These are phyloP conservation scores for Wickerhamomyces sydowiorum DNA, from an alignment of 805 yeast genomes.

Conservation along the genomic window DNA sequence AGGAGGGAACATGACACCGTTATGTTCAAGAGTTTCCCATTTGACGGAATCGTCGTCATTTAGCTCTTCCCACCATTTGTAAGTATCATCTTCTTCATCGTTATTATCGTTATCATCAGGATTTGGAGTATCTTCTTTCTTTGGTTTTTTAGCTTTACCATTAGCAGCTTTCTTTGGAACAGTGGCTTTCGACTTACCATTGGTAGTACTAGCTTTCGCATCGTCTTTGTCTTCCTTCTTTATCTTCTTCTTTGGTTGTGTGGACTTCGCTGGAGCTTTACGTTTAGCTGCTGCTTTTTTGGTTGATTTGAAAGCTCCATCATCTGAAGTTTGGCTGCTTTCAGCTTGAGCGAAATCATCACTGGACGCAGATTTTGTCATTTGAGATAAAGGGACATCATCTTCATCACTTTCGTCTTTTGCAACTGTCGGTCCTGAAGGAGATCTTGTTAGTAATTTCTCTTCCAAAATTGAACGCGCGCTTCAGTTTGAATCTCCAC, in stretches of 20 bases:
- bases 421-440: neutral
- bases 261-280: neutral
- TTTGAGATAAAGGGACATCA: slow-evolving; percentile 16
- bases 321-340: neutral
- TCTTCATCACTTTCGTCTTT: slow-evolving; percentile 14
- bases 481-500: neutral
- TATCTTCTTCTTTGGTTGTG: neutral
- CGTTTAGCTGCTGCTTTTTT: slow-evolving; percentile 1
- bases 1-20: slow-evolving; percentile 93
- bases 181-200: neutral
- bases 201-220: neutral
- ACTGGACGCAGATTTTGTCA: neutral
- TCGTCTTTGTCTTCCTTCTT: neutral
- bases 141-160: neutral
- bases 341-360: neutral
- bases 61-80: slow-evolving; percentile 82
- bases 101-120: slow-evolving; percentile 33
- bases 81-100: slow-evolving; percentile 54
- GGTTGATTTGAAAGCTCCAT: neutral
- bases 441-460: neutral
- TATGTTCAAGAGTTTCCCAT: slow-evolving; percentile 84
- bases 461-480: neutral
- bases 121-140: slow-evolving; percentile 22
- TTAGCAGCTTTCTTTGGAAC: slow-evolving; percentile 9
- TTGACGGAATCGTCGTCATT: slow-evolving; percentile 67